Evolutionary conservation across 768 basidiomycete genomes (phyloP), one percentile per base, ranked within the genome.

Genomic region (Mrakia frigida): DNA sequence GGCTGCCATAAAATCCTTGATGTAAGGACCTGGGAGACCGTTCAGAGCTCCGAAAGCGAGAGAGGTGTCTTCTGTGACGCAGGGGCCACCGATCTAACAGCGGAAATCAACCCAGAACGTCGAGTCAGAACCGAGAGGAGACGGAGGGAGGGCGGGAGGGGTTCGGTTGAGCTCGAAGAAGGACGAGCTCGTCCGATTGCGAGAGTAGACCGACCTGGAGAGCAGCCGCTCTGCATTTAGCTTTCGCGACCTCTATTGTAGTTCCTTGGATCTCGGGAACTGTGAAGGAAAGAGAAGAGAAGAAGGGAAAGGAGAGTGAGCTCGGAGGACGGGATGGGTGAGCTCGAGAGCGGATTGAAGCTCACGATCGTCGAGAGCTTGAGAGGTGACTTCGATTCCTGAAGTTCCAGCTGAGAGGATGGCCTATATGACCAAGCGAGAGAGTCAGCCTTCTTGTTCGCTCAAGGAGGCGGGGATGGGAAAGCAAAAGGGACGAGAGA

Each of bases 181-280:
- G 59, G 18, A n/a, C 59, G 52, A 73, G 60, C 46, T 68, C 65
- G 59, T n/a, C n/a, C n/a, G n/a, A n/a, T n/a, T n/a, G n/a, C n/a
- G n/a, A n/a, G 28, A 28, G 21, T 14, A 6, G 43, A 82, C 87
- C 46, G 70, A 92, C 92, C 79, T 91, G 84, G 81, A 95, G 90
- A 52, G 94, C 92, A 52, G 96, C 96, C 23, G 88, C 87, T 78
- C 86, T 85, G 83, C 94, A 95, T 83, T 99, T 99, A 5, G 90
- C 94, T 35, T 82, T 87, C 0, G 96, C 93, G 16, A 99, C 90
- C 82, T 98, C 92, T 77, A 90, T 88, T 0, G 94, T 98, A 7
- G 90, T 91, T 28, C 96, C 96, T 83, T 99, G 96, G 5, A 98
- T 85, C 83, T 99, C 96, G 2, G 94, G 93, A 41, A 97, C 95